These are phyloP conservation scores for Trichomonascus vanleenenianus DNA, from an alignment of 805 yeast genomes.

Conservation along the genomic window DNA sequence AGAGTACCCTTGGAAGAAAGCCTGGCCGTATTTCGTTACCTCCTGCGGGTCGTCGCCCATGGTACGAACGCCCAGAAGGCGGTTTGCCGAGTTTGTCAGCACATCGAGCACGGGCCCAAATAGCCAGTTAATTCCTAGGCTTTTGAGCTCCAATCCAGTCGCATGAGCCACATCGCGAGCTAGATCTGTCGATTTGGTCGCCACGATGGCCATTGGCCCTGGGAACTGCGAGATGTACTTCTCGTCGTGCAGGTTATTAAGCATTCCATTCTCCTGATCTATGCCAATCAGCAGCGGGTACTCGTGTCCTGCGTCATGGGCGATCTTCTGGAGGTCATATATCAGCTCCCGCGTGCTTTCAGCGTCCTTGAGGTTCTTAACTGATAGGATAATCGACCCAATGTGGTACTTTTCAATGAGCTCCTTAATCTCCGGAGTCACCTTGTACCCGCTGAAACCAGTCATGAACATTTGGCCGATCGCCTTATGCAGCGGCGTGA, in stretches of 20 bases:
- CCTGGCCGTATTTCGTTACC: constrained; percentile 46
- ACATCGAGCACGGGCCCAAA: constrained; percentile 60
- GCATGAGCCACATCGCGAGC: constrained; percentile 48
- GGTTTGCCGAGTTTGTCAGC: constrained; percentile 46
- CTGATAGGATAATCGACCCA: constrained; percentile 43
- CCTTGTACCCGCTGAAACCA: constrained; percentile 50
- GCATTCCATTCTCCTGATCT: constrained; percentile 60
- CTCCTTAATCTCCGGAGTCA: constrained; percentile 45
- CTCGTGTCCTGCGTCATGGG: constrained; percentile 41
- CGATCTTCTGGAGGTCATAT: constrained; percentile 47
- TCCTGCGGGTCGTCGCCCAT: constrained; percentile 55
- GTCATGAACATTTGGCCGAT: constrained; percentile 50
- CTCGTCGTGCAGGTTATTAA: constrained; percentile 49
- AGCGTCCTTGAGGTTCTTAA: constrained; percentile 43
- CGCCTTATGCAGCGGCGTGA: constrained; percentile 13
- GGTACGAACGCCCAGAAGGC: constrained; percentile 51
- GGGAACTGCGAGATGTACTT: constrained; percentile 49
- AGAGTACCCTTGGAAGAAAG: constrained; percentile 44
- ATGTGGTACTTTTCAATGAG: constrained; percentile 45
- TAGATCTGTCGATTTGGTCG: constrained; percentile 42
- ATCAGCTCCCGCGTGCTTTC: constrained; percentile 43
- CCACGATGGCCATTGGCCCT: constrained; percentile 57
- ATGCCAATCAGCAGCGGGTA: constrained; percentile 50
- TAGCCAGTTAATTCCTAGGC: constrained; percentile 48
- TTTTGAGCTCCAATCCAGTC: constrained; percentile 42